Evolutionary conservation across 768 basidiomycete genomes (phyloP), one percentile per base, ranked within the genome.

Genomic region (Chlorophyllum brunneum): DNA sequence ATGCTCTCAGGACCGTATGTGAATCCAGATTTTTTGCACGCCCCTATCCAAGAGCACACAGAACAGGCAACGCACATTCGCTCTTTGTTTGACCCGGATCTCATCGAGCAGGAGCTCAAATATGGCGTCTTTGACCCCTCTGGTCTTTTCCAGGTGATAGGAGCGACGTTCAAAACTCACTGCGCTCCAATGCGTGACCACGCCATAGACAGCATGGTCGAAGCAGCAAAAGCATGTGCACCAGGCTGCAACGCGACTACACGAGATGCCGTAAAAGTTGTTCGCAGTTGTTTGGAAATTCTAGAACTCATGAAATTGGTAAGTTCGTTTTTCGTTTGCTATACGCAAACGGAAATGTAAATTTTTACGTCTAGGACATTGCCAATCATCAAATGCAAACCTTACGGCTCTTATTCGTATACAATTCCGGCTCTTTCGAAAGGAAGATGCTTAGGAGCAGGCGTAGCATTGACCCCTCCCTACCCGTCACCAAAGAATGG

Each of bases 231-330:
- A 51, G 67, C 75, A 24, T 80, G 83, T 65, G 74, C 78, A 8
- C 77, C 78, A 4, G 78, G 78, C 1, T 78, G 75, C 37, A 67
- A 67, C 26, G 82, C 81, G 13, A 78, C 69, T 58, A 81, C 79
- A 54, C 71, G 75, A 50, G 82, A 86, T 57, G 84, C 86, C 7
- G 81, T 92, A 41, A 77, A 72, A 51, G 89, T 91, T 6, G 77
- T 95, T 54, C 75, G 86, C 55, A 77, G 85, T 77, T 92, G 91
- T 71, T 81, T 94, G 65, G 92, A 95, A 63, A 85, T 95, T 56
- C 74, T 95, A 33, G 94, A 95, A 70, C 79, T 95, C 54, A 95
- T 97, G 94, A 95, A 95, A 76, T 77, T 97, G 62, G 93, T 90
- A 63, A 63, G 89, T n/a, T n/a, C 80, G 39, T 27, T 55, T 29